Conservation (phyloP, 805 yeast genomes). For the Myxozyma kluyveri region DNA sequence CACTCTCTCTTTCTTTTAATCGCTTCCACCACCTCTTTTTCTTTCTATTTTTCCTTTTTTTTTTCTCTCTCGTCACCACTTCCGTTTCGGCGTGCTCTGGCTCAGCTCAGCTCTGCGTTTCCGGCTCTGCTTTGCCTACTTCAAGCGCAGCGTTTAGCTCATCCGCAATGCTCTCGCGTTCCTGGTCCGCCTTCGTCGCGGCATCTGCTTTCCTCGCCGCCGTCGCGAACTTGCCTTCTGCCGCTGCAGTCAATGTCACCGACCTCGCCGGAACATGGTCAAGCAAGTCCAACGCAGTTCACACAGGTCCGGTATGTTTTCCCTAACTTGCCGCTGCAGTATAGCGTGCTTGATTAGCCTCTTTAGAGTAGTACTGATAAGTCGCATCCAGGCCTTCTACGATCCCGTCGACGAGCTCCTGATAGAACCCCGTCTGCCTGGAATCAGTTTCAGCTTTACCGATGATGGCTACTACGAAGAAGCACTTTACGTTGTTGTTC, state of each 20-base stretch:
- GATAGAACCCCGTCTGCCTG: slow-evolving; percentile 95
- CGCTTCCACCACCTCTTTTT: not conserved
- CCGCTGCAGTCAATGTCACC: slow-evolving; percentile 21
- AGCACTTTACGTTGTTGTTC: slow-evolving; percentile 74
- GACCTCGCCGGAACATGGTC: slow-evolving; percentile 78
- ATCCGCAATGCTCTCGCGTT: not conserved
- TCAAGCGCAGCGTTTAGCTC: too few species aligned
- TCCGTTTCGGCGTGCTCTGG: too few species aligned
- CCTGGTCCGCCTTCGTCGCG: not conserved
- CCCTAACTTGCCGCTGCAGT: not conserved
- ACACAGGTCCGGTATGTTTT: slow-evolving; percentile 74
- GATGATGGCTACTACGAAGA: slow-evolving; percentile 88
- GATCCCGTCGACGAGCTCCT: slow-evolving; percentile 94
- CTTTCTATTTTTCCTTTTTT: not conserved
- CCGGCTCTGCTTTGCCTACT: too few species aligned
- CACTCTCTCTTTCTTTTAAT: too few species aligned
- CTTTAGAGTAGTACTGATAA: not conserved
- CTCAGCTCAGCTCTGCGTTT: too few species aligned
- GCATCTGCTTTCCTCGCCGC: slow-evolving; percentile 1
- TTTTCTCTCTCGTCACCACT: not conserved
- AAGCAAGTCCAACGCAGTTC: slow-evolving; percentile 86
- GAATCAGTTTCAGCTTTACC: slow-evolving; percentile 88
- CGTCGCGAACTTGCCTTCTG: not conserved
- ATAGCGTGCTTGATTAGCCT: not conserved
- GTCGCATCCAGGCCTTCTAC: slow-evolving; percentile 51